These are phyloP conservation scores for Ascocoryne sarcoides DNA, from an alignment of 2,329 filamentous ascomycete genomes.

Conservation along the genomic window DNA sequence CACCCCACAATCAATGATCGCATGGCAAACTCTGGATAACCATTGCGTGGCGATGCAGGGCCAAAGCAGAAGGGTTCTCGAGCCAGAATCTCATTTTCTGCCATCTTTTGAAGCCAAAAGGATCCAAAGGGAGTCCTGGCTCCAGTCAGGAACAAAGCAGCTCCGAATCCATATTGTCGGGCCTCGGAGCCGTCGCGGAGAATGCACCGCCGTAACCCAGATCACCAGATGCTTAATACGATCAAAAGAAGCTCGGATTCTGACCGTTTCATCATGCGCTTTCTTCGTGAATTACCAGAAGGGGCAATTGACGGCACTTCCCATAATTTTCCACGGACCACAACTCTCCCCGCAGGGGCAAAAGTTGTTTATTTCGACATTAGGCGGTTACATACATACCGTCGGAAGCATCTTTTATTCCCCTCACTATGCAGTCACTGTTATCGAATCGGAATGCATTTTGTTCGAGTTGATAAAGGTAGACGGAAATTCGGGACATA, in stretches of 20 bases:
- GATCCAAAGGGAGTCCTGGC: too few species aligned
- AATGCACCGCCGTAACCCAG: not conserved
- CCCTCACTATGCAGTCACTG: not conserved
- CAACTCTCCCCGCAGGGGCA: not conserved
- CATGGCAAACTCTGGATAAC: too few species aligned
- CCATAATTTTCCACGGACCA: not conserved
- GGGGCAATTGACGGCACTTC: not conserved
- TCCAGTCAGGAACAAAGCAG: not conserved
- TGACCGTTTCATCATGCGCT: not conserved
- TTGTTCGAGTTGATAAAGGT: not conserved
- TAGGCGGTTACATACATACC: not conserved
- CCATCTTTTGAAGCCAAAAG: too few species aligned
- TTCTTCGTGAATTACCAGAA: not conserved
- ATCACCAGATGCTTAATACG: not conserved
- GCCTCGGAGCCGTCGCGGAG: not conserved
- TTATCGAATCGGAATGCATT: not conserved
- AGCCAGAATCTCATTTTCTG: too few species aligned
- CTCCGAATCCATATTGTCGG: not conserved
- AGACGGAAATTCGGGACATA: not conserved
- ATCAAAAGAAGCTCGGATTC: not conserved
- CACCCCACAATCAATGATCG: too few species aligned
- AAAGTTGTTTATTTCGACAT: not conserved
- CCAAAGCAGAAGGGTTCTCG: too few species aligned
- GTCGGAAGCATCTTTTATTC: not conserved
- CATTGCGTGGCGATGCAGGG: too few species aligned